Evolutionary conservation across 2,329 filamentous ascomycete species (phyloP).

Genomic region (Paecilomyces dactylethromorphus): DNA sequence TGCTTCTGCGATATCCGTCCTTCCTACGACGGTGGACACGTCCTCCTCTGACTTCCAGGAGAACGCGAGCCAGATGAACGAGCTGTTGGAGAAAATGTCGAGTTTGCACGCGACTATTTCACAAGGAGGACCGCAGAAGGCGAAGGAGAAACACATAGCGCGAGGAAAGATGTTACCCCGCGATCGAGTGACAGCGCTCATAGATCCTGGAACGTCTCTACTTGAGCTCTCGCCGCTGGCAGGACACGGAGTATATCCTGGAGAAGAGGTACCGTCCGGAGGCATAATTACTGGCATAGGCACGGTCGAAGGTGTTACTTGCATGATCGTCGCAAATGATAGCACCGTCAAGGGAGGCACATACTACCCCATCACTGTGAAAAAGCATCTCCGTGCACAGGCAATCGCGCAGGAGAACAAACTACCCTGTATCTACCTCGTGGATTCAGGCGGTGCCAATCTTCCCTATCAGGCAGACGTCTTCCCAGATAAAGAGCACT

Average conservation of each 20-base stretch:
- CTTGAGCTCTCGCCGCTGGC: slow-evolving; percentile 91
- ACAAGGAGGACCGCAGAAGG: slow-evolving; percentile 72
- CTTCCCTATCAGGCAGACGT: slow-evolving; percentile 92
- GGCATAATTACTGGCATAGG: slow-evolving; percentile 92
- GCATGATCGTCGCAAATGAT: slow-evolving; percentile 91
- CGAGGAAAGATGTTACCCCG: slow-evolving; percentile 91
- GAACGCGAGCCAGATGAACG: slow-evolving; percentile 71
- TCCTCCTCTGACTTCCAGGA: slow-evolving; percentile 72
- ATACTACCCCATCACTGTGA: slow-evolving; percentile 95
- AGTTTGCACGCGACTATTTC: slow-evolving; percentile 65
- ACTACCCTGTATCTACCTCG: slow-evolving; percentile 82
- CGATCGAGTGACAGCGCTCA: slow-evolving; percentile 77
- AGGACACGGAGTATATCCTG: slow-evolving; percentile 76
- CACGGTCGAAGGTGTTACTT: slow-evolving; percentile 81
- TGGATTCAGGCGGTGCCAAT: slow-evolving; percentile 93
- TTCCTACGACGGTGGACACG: slow-evolving; percentile 70
- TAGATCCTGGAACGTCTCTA: slow-evolving; percentile 86
- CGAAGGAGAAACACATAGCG: slow-evolving; percentile 77
- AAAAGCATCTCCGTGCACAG: slow-evolving; percentile 93
- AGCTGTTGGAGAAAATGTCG: slow-evolving; percentile 63
- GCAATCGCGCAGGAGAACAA: slow-evolving; percentile 83
- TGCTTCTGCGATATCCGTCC: slow-evolving; percentile 71
- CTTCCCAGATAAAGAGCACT: slow-evolving; percentile 91
- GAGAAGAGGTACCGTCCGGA: slow-evolving; percentile 79
- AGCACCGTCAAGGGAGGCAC: slow-evolving; percentile 96